Conservation (phyloP, 1,284 basidiomycete genomes). For the Dichomitus squalens region DNA sequence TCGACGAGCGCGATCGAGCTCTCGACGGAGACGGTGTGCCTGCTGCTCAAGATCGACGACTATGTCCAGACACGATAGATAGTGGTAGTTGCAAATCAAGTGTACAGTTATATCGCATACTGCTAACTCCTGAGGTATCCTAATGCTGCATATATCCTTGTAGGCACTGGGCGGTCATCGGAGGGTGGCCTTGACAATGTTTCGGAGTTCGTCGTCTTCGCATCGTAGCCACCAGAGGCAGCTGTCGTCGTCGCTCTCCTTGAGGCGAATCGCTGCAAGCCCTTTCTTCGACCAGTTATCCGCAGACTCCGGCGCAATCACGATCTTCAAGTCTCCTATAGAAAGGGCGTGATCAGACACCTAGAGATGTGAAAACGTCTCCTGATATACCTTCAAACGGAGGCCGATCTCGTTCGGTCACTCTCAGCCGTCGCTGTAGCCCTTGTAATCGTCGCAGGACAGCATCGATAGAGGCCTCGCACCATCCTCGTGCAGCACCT, state of each 20-base stretch:
- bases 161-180: not conserved
- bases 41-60: conserved; percentile 96
- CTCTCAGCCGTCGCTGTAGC: conserved; percentile 47
- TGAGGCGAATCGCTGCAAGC: conserved; percentile 53
- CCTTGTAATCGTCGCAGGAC: conserved; percentile 55
- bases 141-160: not conserved
- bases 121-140: conserved; percentile 5
- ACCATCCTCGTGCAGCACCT: conserved; percentile 64
- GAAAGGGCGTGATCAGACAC: not conserved
- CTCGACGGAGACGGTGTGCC: conserved; percentile 95
- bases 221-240: conserved; percentile 74
- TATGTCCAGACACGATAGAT: conserved; percentile 79
- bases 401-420: conserved; percentile 52
- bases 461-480: conserved; percentile 51
- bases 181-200: conserved; percentile 26
- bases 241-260: conserved; percentile 66
- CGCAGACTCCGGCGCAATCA: conserved; percentile 36
- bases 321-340: conserved; percentile 65
- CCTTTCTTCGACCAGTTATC: conserved; percentile 17
- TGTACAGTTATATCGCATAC: conserved; percentile 24
- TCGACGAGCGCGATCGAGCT: conserved; percentile 96
- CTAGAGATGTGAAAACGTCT: not conserved
- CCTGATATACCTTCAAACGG: conserved; percentile 58
- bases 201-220: conserved; percentile 38
- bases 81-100: conserved; percentile 14